Evolutionary conservation across 208 protist genomes (phyloP).

Genomic region (Leishmania mexicana): DNA sequence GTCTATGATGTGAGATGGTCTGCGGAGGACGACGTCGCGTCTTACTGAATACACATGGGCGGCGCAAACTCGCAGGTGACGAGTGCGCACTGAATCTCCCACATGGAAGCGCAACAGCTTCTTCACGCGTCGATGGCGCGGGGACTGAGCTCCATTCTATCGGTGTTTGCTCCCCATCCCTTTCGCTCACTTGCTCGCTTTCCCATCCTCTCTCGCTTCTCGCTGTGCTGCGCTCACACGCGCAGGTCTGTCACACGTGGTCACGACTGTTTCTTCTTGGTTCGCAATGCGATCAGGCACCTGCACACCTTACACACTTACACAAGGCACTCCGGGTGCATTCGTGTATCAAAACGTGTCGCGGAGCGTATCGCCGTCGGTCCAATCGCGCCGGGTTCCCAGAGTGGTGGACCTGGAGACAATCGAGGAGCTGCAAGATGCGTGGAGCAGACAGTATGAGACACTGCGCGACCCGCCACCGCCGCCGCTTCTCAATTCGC

Average conservation of each 20-base stretch:
- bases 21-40: neutral
- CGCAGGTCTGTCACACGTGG: neutral
- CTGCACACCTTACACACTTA: neutral
- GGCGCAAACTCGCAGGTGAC: too few species aligned
- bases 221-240: neutral
- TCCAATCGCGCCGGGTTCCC: neutral
- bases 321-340: neutral
- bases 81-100: too few species aligned
- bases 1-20: neutral
- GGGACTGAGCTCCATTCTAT: neutral
- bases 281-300: neutral
- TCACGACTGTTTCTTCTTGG: neutral
- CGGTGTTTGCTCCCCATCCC: neutral
- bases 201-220: neutral
- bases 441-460: constrained; percentile 47
- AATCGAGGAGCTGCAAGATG: constrained; percentile 60
- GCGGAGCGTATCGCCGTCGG: constrained; percentile 14
- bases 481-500: constrained; percentile 58
- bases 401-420: constrained; percentile 52
- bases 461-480: constrained; percentile 33
- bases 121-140: neutral
- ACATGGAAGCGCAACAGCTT: too few species aligned
- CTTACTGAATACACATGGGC: too few species aligned
- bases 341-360: constrained; percentile 25
- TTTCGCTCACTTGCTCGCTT: neutral